These are phyloP conservation scores for Plantago rigida DNA, from an alignment of 305 asterid genomes.

Conservation along the genomic window DNA sequence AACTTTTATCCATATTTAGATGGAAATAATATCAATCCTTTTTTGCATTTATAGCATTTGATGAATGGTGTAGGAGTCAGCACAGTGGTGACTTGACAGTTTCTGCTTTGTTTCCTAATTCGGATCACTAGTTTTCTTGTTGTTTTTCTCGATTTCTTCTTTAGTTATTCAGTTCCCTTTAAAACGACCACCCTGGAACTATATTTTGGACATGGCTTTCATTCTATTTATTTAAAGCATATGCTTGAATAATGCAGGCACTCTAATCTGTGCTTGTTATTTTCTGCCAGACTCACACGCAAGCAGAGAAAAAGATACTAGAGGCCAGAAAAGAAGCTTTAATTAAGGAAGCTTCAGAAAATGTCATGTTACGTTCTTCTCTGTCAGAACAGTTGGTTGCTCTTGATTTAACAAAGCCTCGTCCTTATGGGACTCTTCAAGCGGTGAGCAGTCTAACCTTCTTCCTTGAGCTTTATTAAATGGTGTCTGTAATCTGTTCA, in stretches of 20 bases:
- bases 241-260: background rate
- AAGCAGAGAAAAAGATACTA: conserved; percentile 66
- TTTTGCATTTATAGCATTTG: too few relatives aligned
- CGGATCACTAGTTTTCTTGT: background rate
- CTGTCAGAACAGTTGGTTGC: conserved; percentile 47
- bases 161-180: background rate
- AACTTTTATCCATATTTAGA: too few relatives aligned
- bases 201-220: background rate
- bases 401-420: conserved; percentile 63
- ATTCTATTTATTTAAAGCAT: background rate
- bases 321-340: conserved; percentile 72
- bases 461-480: conserved; percentile 20
- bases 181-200: background rate
- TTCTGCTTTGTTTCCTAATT: background rate
- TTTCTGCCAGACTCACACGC: conserved; percentile 68
- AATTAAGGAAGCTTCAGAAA: conserved; percentile 49
- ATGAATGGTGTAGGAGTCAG: background rate
- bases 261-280: conserved; percentile 14
- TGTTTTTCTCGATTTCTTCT: background rate
- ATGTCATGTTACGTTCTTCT: conserved; percentile 33
- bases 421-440: conserved; percentile 68
- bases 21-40: too few relatives aligned
- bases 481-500: conserved; percentile 6
- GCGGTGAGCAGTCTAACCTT: conserved; percentile 49
- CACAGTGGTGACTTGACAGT: too few relatives aligned